Base-by-base conservation (phyloP, 2,329 filamentous ascomycete species). In the Ciborinia camelliae region DNA sequence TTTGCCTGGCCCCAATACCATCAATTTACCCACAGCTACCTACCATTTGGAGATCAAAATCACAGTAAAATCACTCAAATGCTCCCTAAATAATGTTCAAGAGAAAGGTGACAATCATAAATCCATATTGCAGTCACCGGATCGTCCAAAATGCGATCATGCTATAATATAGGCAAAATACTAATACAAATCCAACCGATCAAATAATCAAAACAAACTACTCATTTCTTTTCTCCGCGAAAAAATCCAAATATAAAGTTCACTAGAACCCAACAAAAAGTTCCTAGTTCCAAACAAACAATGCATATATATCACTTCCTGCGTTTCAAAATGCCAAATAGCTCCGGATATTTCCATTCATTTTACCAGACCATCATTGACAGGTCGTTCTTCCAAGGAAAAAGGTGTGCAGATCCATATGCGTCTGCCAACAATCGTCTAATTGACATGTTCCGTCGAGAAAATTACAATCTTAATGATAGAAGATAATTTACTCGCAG, bases 401-500 rank as follows among this genome's bases (percentile, higher is more conserved):
- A 58, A 18, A 0, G 23, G 9, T 9, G 9, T 41, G 9, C 41
- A 4, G 35, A 28, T 20, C 15, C 35, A 30, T 30, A 28, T 55
- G 15, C 23, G 18, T 55, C 9, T 28, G 23, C 15, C 37, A 28
- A 30, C n/a, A 55, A 28, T 41, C 47, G 50, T 58, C 28, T 23
- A 15, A 32, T 18, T 5, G 7, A 23, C 18, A 43, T 47, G 14
- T 8, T 8, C 8, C 26, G 1, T 35, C 20, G 12, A 47, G 15
- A 12, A 20, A 26, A n/a, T 35, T 32, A 15, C 28, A 58, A 7
- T 47, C 7, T 12, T 10, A 8, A 26, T 35, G 35, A 8, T 26
- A 63, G n/a, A 32, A 39, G 15, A 32, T 3, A 39, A 35, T 63
- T 58, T 63, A 63, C 32, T 58, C n/a, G 43, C 61, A 63, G n/a